Evolutionary conservation across 73 alveolate species (phyloP).

Genomic region (Tetrahymena elliotti): DNA sequence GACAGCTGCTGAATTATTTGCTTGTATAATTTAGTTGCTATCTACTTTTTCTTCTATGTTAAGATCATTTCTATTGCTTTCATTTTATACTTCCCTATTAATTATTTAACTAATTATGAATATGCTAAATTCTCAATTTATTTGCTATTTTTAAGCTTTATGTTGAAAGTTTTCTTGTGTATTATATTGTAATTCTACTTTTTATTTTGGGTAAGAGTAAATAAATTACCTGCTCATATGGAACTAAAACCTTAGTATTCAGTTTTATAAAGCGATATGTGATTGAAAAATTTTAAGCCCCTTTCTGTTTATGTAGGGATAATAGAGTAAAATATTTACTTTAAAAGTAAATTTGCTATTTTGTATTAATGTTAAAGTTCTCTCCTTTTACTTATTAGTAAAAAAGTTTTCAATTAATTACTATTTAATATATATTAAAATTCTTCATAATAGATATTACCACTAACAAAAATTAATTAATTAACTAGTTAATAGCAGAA

Average conservation of each 20-base stretch:
- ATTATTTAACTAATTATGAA: too few species aligned
- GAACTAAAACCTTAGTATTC: background rate
- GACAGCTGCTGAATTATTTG: background rate
- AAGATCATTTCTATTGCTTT: background rate
- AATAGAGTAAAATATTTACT: too few species aligned
- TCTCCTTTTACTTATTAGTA: background rate
- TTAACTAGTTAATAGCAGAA: background rate
- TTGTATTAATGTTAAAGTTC: background rate
- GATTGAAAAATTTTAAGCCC: too few species aligned
- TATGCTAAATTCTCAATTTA: too few species aligned
- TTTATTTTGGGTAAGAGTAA: too few species aligned
- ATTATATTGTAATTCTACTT: background rate
- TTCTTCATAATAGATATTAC: background rate
- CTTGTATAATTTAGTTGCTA: background rate
- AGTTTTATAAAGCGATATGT: too few species aligned
- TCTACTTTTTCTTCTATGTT: background rate
- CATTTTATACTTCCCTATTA: background rate
- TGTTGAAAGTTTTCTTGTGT: background rate
- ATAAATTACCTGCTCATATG: background rate
- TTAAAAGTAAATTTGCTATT: background rate
- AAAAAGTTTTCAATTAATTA: background rate
- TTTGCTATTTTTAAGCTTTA: too few species aligned
- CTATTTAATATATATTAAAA: background rate
- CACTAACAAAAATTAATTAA: too few species aligned
- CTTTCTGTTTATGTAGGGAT: background rate